Evolutionary conservation across 495 filamentous ascomycete species (phyloP), one percentile per base, ranked within the genome.

Genomic region (Hypoxylon fragiforme): DNA sequence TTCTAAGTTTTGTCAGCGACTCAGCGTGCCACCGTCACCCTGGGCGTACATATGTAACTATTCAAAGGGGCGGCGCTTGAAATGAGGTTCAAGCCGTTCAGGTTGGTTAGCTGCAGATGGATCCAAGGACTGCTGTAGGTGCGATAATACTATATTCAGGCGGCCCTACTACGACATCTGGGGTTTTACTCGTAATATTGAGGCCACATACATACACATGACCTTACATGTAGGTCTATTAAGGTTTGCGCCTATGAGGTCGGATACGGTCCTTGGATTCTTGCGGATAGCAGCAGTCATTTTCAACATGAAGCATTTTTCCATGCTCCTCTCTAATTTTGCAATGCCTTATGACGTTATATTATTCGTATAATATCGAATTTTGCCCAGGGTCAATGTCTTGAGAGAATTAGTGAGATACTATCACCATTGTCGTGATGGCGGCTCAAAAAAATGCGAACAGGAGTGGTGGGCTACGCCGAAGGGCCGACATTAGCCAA

Each of bases 41-140:
- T n/a, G n/a, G n/a, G n/a, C n/a, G n/a, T 21, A 37, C 28, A 9
- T 1, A 3, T 32, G 13, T 15, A 13, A 9, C 19, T 22, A 21
- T 42, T 19, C 6, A n/a, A 11, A 16, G 21, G 21, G 20, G 8
- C 14, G 39, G 28, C 8, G 22, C 39, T 44, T 14, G 24, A 31
- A 19, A 44, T 2, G 13, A 36, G 31, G 22, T 28, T 18, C 1
- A 3, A 13, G 20, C 31, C 16, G 19, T 44, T 35, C 16, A 31
- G 11, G 31, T 35, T 7, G 20, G 39, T 9, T 24, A 43, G 39
- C 39, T 28, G 48, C 21, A 44, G 38, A 43, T 26, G 39, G n/a
- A n/a, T 11, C n/a, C n/a, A n/a, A n/a, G 20, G 36, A 14, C 24
- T 34, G 8, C 32, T 15, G 1, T 30, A 2, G 22, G 7, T 41